A percentile compares a stretch with the other conserved stretches of the same genome.
These are phyloP conservation scores for Pistacia atlantica DNA, from an alignment of 345 rosid species.

Conservation along the genomic window DNA sequence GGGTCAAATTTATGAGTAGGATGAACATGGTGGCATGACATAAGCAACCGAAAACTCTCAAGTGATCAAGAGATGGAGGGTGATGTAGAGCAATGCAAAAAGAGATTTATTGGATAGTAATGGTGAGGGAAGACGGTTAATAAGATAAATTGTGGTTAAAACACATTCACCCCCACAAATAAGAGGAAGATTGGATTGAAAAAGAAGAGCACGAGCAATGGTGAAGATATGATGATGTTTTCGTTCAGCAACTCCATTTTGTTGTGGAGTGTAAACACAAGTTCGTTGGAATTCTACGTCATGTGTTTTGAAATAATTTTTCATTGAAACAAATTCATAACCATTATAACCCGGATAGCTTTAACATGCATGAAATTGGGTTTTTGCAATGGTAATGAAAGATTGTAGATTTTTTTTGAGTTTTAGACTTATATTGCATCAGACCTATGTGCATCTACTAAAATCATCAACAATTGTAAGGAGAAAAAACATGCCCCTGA, in stretches of 20 bases:
- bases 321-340: conserved; percentile 9
- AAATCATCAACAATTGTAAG: too few relatives aligned
- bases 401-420: too few relatives aligned
- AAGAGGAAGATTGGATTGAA: background rate
- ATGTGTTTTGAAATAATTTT: background rate
- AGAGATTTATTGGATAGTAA: background rate
- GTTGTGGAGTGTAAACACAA: conserved; percentile 9
- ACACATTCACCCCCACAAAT: conserved; percentile 8
- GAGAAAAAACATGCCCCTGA: too few relatives aligned
- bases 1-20: too few relatives aligned
- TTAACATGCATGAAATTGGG: too few relatives aligned
- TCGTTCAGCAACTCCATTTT: background rate
- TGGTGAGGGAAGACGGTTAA: conserved; percentile 1
- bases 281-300: conserved; percentile 3
- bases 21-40: too few relatives aligned
- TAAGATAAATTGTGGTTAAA: background rate
- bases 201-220: background rate
- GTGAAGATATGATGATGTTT: conserved; percentile 3
- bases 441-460: too few relatives aligned
- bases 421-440: too few relatives aligned
- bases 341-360: conserved; percentile 7
- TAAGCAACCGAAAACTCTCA: background rate
- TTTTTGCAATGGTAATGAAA: too few relatives aligned
- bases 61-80: conserved; percentile 1
- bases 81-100: background rate